These are phyloP conservation scores for Basidiobolus meristosporus DNA, from an alignment of 371 early-diverging fungal genomes.

Conservation along the genomic window DNA sequence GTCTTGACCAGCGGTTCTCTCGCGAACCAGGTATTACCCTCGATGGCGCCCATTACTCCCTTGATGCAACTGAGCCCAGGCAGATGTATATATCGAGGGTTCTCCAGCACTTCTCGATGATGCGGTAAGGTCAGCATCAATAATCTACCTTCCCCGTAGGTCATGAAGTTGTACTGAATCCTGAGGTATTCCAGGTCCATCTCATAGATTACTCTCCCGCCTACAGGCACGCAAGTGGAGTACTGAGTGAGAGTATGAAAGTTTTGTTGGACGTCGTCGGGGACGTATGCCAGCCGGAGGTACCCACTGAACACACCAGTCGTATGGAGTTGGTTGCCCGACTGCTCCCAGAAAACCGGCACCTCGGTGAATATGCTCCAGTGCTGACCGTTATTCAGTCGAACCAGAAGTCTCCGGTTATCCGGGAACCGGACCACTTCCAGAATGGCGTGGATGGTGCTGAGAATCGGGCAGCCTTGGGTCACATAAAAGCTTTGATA, in stretches of 20 bases:
- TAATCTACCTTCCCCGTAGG: slow-evolving; percentile 2
- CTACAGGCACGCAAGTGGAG: slow-evolving; percentile 4
- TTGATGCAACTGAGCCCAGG: too few relatives aligned
- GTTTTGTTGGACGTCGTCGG: slow-evolving; percentile 3
- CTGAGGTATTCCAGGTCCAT: not conserved
- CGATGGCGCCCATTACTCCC: slow-evolving; percentile 40
- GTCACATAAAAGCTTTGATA: slow-evolving; percentile 11
- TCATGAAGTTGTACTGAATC: slow-evolving; percentile 4
- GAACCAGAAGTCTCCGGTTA: too few relatives aligned
- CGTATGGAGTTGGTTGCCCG: slow-evolving; percentile 6
- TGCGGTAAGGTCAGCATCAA: slow-evolving; percentile 32
- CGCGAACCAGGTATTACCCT: slow-evolving; percentile 33
- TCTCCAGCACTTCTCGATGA: slow-evolving; percentile 17
- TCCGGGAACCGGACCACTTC: too few relatives aligned
- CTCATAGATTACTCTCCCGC: slow-evolving; percentile 10
- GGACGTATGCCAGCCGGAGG: slow-evolving; percentile 2
- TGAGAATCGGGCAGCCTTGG: slow-evolving; percentile 3
- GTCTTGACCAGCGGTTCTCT: slow-evolving; percentile 16
- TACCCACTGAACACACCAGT: slow-evolving; percentile 7
- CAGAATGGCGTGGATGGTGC: slow-evolving; percentile 13
- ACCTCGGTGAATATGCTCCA: too few relatives aligned
- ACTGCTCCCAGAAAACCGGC: too few relatives aligned
- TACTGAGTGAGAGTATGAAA: not conserved
- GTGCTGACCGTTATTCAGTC: too few relatives aligned
- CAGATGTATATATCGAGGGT: too few relatives aligned